Evolutionary conservation across 148 eudicot species (phyloP).

Genomic region (Rheum nobile): DNA sequence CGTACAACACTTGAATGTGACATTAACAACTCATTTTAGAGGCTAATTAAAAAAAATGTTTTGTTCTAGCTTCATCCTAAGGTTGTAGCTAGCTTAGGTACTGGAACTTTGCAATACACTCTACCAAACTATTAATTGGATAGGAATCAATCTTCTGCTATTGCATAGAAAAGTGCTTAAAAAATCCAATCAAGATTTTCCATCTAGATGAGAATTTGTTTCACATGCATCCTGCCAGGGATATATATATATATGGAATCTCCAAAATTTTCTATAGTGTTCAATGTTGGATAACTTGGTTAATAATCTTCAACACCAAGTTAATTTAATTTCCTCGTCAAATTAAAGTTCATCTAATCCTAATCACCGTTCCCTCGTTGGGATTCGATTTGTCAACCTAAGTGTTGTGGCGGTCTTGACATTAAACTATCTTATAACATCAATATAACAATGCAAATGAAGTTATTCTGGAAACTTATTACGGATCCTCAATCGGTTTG

Average conservation of each 20-base stretch:
- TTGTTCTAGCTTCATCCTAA: neutral
- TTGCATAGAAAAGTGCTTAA: neutral
- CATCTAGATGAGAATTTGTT: neutral
- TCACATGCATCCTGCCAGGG: neutral
- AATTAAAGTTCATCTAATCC: no score
- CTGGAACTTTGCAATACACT: neutral
- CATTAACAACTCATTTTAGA: neutral
- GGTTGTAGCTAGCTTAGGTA: neutral
- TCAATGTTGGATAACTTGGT: neutral
- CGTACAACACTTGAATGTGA: neutral
- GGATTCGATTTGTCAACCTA: no score
- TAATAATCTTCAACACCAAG: neutral
- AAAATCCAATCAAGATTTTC: neutral
- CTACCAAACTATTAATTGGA: neutral
- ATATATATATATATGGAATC: neutral
- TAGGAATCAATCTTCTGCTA: neutral
- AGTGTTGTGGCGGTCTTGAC: no score
- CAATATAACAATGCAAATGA: no score
- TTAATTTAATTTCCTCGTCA: no score
- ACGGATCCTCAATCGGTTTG: no score
- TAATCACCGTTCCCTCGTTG: no score
- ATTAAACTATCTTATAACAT: no score
- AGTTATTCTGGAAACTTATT: no score
- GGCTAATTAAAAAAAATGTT: neutral
- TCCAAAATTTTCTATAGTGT: neutral